phyloP scores from a whole-genome alignment of 805 yeast genomes.

The Starmerella potacharoeniae region DNA sequence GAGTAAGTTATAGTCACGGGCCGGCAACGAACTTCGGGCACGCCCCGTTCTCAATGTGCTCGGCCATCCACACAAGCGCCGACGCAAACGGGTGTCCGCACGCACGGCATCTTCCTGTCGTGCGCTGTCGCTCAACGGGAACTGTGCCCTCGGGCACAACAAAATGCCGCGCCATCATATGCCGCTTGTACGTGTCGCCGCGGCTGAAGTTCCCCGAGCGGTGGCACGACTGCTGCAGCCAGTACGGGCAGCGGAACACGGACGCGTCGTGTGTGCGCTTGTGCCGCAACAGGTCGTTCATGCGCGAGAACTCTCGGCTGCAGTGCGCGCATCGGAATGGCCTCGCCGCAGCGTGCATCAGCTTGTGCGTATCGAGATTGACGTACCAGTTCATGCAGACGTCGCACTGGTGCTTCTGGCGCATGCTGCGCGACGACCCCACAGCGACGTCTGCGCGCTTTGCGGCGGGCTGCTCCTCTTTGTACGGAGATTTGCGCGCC shows the following conservation, averaged over 20 bases:
- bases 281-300: background rate
- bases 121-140: background rate
- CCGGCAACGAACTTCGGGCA: background rate
- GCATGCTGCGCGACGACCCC: background rate
- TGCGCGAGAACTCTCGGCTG: background rate
- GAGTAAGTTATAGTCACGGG: background rate
- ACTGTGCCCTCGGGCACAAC: background rate
- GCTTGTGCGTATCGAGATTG: background rate
- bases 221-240: background rate
- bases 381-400: background rate
- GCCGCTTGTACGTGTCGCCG: background rate
- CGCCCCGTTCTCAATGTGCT: background rate
- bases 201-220: background rate
- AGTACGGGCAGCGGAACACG: background rate
- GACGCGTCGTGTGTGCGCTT: background rate
- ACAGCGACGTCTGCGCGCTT: background rate
- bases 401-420: background rate
- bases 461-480: background rate
- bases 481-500: too few species aligned
- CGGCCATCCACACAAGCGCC: background rate
- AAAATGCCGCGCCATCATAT: background rate
- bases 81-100: background rate
- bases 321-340: background rate
- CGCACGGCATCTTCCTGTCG: background rate
- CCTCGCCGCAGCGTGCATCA: background rate